These are phyloP conservation scores for Tetrapisispora iriomotensis DNA, from an alignment of 805 yeast species.

Conservation along the genomic window DNA sequence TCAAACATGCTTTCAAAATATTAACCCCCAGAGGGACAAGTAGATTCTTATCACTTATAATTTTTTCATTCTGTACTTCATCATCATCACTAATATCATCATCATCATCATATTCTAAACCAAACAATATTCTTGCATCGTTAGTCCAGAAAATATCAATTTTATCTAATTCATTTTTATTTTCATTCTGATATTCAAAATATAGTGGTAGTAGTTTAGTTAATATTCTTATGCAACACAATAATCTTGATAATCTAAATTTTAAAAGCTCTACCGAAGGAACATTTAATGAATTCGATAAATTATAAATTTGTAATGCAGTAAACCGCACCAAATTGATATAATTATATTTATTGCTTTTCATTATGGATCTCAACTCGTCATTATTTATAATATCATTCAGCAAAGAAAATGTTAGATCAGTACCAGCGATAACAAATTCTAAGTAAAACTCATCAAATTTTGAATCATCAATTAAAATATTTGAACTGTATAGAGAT, in stretches of 20 bases:
- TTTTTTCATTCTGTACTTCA: not conserved
- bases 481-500: conserved; percentile 22
- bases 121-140: conserved; percentile 5
- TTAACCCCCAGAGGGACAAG: conserved; percentile 31
- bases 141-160: conserved; percentile 17
- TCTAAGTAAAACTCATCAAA: conserved; percentile 26
- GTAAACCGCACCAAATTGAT: conserved; percentile 39
- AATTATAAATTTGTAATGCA: conserved; percentile 27
- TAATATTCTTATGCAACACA: conserved; percentile 56
- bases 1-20: conserved; percentile 18
- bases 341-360: conserved; percentile 37
- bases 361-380: conserved; percentile 39
- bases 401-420: conserved; percentile 12
- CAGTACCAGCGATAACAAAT: conserved; percentile 10
- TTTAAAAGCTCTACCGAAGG: conserved; percentile 5
- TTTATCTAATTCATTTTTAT: conserved; percentile 23
- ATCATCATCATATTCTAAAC: not conserved
- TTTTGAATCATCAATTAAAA: conserved; percentile 34
- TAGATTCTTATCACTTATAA: not conserved
- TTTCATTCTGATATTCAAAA: conserved; percentile 39
- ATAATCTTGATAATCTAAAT: conserved; percentile 25
- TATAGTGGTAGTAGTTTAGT: conserved; percentile 57
- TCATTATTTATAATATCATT: conserved; percentile 41
- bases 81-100: conserved; percentile 1
- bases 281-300: conserved; percentile 12